These are phyloP conservation scores for Yarrowia sp. DNA, from an alignment of 805 yeast species.

Conservation along the genomic window DNA sequence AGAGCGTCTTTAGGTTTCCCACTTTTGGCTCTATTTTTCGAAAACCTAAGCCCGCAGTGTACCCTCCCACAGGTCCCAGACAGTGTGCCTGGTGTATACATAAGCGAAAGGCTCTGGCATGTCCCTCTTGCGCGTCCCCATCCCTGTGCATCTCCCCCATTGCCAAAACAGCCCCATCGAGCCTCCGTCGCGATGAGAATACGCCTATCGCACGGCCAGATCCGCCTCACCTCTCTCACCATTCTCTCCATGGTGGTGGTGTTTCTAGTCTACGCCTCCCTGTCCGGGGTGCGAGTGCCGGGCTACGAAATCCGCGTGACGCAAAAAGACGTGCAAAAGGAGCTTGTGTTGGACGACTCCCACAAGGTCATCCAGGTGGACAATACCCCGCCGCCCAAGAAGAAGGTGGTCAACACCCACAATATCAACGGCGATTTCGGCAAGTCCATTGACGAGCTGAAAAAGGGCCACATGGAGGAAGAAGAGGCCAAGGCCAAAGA, in stretches of 20 bases:
- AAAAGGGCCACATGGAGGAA: conserved; percentile 35
- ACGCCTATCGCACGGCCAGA: conserved; percentile 36
- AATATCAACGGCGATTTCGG: conserved; percentile 27
- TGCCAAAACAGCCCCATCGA: background rate
- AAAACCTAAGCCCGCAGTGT: background rate
- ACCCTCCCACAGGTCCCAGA: background rate
- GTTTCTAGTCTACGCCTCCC: conserved; percentile 24
- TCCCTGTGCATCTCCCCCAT: background rate
- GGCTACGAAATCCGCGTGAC: conserved; percentile 18
- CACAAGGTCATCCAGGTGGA: too few species aligned
- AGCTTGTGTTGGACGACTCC: too few species aligned
- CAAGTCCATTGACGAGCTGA: conserved; percentile 31
- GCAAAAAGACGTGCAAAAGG: background rate
- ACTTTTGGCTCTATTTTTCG: background rate
- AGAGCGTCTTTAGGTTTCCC: too few species aligned
- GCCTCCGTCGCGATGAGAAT: conserved; percentile 4
- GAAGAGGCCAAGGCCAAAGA: conserved; percentile 26
- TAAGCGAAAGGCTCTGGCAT: conserved; percentile 25
- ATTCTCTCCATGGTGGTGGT: conserved; percentile 28
- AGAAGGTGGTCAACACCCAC: conserved; percentile 13
- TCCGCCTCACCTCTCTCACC: conserved; percentile 28
- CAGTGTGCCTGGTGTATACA: conserved; percentile 28
- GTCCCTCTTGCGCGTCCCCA: background rate
- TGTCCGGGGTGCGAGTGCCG: conserved; percentile 14
- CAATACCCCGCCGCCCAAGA: background rate